Base-by-base conservation (phyloP, 2,329 filamentous ascomycete species). In the Fragosphaeria purpurea region DNA sequence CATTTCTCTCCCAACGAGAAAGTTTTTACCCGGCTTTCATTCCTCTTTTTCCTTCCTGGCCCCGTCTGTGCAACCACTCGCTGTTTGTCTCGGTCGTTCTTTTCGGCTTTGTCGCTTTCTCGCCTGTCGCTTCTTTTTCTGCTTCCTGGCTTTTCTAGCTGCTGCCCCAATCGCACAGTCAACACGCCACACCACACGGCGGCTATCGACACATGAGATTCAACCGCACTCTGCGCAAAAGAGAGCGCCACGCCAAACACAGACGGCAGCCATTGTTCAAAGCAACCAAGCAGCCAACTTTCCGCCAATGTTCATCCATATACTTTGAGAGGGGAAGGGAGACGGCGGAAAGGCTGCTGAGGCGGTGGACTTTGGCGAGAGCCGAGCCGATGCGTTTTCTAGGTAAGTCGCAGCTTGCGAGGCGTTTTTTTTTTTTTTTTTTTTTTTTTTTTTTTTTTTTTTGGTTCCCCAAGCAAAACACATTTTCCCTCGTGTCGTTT, bases 251-350 rank as follows among this genome's bases (percentile, higher is more conserved):
- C 22, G 22, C 22, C 22, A 22, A 22, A 22, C 22, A 22, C 22
- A 22, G 22, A 22, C 22, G 22, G 22, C 22, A 22, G 22, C 22
- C 22, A 22, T 22, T 22, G 22, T 22, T 22, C 22, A 22, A 22
- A 22, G 22, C 22, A 22, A 22, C 22, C 22, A 22, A 22, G 22
- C 22, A 22, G 22, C 22, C 22, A 22, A 22, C 22, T 22, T 22
- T 22, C 22, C 22, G 22, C 22, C 22, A 53, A 55, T 55, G 53
- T 50, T 37, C 38, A 34, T 44, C 43, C n/a, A 46, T 50, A 42
- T 45, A 46, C 48, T 34, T 44, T 50, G 44, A 55, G 50, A 50
- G 42, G 48, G 38, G 49, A 37, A 49, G 44, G 43, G 47, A 44
- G 48, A 46, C 32, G 41, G 38, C 42, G 47, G 39, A 53, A 47